phyloP scores from a whole-genome alignment of 208 protist genomes.

The Acanthamoeba triangularis region DNA sequence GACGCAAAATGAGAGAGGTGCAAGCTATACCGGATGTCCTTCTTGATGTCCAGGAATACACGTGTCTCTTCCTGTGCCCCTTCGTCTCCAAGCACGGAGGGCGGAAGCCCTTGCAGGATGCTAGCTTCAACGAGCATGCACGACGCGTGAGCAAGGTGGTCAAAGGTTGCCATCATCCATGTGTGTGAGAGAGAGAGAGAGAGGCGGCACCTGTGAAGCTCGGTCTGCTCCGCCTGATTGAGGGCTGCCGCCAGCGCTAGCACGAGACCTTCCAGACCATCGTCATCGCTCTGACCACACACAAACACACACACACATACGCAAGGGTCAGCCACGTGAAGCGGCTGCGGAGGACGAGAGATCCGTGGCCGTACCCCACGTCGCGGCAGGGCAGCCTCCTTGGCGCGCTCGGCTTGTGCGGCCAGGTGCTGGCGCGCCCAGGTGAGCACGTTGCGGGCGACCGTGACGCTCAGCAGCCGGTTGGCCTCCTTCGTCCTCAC shows the following conservation, averaged over 20 bases:
- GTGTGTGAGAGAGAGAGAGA: not conserved
- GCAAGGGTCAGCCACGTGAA: not conserved
- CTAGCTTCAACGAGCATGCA: not conserved
- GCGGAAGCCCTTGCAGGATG: slow-evolving; percentile 23
- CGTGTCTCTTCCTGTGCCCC: slow-evolving; percentile 40
- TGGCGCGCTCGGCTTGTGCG: not conserved
- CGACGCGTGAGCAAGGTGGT: not conserved
- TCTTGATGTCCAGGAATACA: slow-evolving; percentile 52
- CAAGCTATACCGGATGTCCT: slow-evolving; percentile 26
- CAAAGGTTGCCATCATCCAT: not conserved
- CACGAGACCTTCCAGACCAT: not conserved
- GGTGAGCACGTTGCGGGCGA: slow-evolving; percentile 27
- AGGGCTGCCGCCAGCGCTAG: not conserved
- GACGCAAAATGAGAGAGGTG: not conserved
- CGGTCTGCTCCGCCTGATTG: slow-evolving; percentile 1
- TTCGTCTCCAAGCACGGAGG: slow-evolving; percentile 39
- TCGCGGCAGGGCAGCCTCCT: not conserved
- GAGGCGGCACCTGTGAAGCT: not conserved
- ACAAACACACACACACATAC: not conserved
- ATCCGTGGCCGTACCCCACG: not conserved
- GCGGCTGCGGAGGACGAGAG: not conserved
- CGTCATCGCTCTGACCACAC: not conserved
- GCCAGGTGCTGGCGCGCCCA: slow-evolving; percentile 8
- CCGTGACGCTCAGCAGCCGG: not conserved
- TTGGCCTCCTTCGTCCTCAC: not conserved